Conservation (phyloP, 345 rosid genomes). For the Xanthoceras sorbifolium region DNA sequence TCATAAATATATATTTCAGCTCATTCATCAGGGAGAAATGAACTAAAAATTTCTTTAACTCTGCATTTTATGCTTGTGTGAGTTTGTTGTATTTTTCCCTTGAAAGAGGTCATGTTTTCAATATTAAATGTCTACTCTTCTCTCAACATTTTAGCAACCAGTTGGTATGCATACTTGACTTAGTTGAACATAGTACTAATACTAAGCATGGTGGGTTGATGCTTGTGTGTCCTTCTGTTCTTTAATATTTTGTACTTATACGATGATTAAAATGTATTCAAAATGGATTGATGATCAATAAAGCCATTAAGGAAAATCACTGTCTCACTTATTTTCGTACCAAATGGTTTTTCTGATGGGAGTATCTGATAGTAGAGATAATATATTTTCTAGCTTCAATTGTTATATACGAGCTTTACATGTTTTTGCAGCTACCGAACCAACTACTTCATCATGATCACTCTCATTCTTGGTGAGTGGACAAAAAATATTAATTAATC, state of each 20-base stretch:
- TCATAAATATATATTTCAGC: neutral
- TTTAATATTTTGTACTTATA: neutral
- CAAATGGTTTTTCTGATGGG: too few relatives aligned
- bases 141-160: neutral
- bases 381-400: neutral
- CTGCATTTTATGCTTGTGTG: too few relatives aligned
- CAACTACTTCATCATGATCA: conserved; percentile 88
- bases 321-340: neutral
- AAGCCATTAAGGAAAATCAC: neutral
- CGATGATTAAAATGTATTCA: neutral
- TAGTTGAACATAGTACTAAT: neutral
- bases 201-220: neutral
- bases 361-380: neutral
- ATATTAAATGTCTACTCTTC: too few relatives aligned
- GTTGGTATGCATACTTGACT: neutral
- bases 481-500: conserved; percentile 9
- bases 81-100: too few relatives aligned
- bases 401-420: neutral
- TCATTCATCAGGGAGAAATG: too few relatives aligned
- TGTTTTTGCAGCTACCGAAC: conserved; percentile 82
- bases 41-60: too few relatives aligned
- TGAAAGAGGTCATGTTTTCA: too few relatives aligned
- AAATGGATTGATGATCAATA: neutral
- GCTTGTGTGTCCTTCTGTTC: neutral
- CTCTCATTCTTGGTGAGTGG: conserved; percentile 74